Evolutionary conservation across 208 protist genomes (phyloP).

Genomic region (Leishmania tarentolae): DNA sequence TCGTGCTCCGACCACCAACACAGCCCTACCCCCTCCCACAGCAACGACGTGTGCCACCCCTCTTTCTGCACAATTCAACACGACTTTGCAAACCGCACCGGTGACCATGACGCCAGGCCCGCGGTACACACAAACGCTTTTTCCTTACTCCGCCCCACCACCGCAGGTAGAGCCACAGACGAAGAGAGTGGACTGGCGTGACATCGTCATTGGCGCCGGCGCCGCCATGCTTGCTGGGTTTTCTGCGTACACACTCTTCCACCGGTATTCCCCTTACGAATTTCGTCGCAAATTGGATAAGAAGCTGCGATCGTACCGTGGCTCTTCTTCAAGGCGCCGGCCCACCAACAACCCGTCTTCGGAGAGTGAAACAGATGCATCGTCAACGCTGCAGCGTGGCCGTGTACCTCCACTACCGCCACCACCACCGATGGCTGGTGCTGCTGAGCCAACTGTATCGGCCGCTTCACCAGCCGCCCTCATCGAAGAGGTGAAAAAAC

Average conservation of each 20-base stretch:
- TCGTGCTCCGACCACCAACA: slow-evolving; percentile 10
- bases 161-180: slow-evolving; percentile 23
- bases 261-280: slow-evolving; percentile 82
- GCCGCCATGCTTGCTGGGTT: slow-evolving; percentile 53
- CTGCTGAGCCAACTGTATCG: slow-evolving; percentile 2
- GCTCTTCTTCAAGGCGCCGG: slow-evolving; percentile 6
- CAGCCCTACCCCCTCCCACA: neutral
- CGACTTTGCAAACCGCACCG: slow-evolving; percentile 6
- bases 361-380: slow-evolving; percentile 32
- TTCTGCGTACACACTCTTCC: slow-evolving; percentile 66
- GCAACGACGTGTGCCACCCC: neutral
- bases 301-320: slow-evolving; percentile 20
- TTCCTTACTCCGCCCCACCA: slow-evolving; percentile 39
- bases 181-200: slow-evolving; percentile 62
- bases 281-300: slow-evolving; percentile 68
- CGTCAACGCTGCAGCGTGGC: slow-evolving; percentile 8
- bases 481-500: slow-evolving; percentile 45
- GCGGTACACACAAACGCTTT: slow-evolving; percentile 47
- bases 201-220: slow-evolving; percentile 77
- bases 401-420: slow-evolving; percentile 19
- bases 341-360: slow-evolving; percentile 13
- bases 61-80: slow-evolving; percentile 8
- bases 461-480: slow-evolving; percentile 4
- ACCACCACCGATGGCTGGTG: slow-evolving; percentile 24
- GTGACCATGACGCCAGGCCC: slow-evolving; percentile 8